Evolutionary conservation across 2,329 filamentous ascomycete species (phyloP).

Genomic region (Ascocoryne sarcoides): DNA sequence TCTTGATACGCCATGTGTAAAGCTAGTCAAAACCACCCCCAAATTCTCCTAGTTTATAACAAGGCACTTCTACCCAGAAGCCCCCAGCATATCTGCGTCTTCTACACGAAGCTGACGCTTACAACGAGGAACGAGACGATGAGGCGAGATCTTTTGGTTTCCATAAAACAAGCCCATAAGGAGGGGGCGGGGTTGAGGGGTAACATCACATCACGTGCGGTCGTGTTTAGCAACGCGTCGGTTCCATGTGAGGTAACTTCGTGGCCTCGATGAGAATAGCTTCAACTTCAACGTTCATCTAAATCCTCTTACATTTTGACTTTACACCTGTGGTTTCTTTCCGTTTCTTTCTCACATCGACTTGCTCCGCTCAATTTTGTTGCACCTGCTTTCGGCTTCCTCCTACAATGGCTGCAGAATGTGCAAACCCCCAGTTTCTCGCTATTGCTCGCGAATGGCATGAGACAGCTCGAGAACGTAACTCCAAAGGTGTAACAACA

Average conservation of each 20-base stretch:
- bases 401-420: slow-evolving; percentile 16
- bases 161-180: too few relatives aligned
- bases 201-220: neutral
- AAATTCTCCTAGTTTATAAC: too few relatives aligned
- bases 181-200: too few relatives aligned
- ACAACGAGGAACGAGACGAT: too few relatives aligned
- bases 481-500: slow-evolving; percentile 60
- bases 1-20: too few relatives aligned
- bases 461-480: slow-evolving; percentile 58
- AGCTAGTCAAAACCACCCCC: too few relatives aligned
- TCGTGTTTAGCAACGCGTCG: neutral
- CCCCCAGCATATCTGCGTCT: too few relatives aligned
- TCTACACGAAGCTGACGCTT: too few relatives aligned
- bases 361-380: neutral
- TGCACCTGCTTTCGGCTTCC: neutral
- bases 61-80: too few relatives aligned
- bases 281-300: neutral
- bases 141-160: too few relatives aligned
- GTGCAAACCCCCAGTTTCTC: slow-evolving; percentile 58
- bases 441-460: slow-evolving; percentile 72
- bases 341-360: neutral
- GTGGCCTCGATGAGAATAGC: neutral
- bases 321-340: too few relatives aligned
- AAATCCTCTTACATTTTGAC: neutral
- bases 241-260: neutral